Evolutionary conservation across 148 eudicot genomes (phyloP), one percentile per base, ranked within the genome.

Genomic region (Tetragonia tetragonoides): DNA sequence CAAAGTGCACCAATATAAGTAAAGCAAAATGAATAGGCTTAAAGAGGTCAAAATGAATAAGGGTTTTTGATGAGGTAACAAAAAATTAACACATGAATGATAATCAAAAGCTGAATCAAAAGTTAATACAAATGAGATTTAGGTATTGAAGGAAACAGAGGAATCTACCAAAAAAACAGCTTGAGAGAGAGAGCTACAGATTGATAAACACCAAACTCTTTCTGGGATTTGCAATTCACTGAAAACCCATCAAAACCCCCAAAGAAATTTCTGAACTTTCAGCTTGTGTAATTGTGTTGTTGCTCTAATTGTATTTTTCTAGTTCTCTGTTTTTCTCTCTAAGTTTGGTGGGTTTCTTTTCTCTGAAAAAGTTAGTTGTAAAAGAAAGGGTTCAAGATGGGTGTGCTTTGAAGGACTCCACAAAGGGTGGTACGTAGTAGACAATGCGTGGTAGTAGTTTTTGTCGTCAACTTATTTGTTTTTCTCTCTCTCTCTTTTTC

Each of bases 401-500:
- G 74, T 18, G 77, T 77, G 81, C 62, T 82, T 82, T 77, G 81
- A 74, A 74, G 80, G 78, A 80, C 78, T 66, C 80, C 77, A 80
- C 78, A 78, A 78, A 74, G 24, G 68, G 71, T 56, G 75, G 77
- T 39, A 28, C 60, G 59, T 41, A 72, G 87, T 73, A 81, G 93
- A 87, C 78, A 84, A 85, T 75, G 91, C 86, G 85, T 84, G 90
- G 82, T 82, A 81, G 82, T 69, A 38, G 84, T 70, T 80, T 91
- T 91, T 90, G 96, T 88, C 94, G 86, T 82, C 73, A 83, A 83
- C 60, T 78, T 76, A 74, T 88, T 89, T 82, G 81, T 78, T 77
- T 88, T 47, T 73, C 59, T 72, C 24, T 28, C 71, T 62, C 46
- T 66, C 71, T 75, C 78, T 67, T n/a, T 41, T 0, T 14, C 4